Evolutionary conservation across 2,329 filamentous ascomycete species (phyloP).

Genomic region (Exophiala alcalophila): DNA sequence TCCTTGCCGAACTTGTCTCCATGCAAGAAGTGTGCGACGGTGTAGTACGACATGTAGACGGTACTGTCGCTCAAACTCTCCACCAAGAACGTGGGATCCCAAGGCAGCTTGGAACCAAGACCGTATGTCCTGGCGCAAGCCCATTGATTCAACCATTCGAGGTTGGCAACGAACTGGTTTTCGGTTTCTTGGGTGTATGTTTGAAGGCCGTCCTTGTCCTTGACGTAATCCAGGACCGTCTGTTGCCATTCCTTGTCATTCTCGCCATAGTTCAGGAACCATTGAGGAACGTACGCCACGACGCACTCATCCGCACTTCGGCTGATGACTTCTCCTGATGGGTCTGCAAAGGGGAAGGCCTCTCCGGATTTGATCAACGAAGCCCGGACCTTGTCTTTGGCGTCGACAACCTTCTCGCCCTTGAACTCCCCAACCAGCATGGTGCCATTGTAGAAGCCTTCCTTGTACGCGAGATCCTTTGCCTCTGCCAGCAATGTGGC

Average conservation of each 20-base stretch:
- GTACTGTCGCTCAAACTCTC: slow-evolving; percentile 91
- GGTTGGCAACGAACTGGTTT: slow-evolving; percentile 76
- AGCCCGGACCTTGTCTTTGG: slow-evolving; percentile 79
- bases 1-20: slow-evolving; percentile 79
- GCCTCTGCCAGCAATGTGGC: slow-evolving; percentile 85
- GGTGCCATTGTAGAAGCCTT: slow-evolving; percentile 92
- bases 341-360: slow-evolving; percentile 91
- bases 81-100: slow-evolving; percentile 86
- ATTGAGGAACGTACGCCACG: slow-evolving; percentile 89
- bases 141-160: slow-evolving; percentile 95
- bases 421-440: slow-evolving; percentile 86
- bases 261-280: slow-evolving; percentile 96
- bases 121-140: slow-evolving; percentile 89
- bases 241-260: slow-evolving; percentile 76
- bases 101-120: slow-evolving; percentile 88
- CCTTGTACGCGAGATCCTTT: slow-evolving; percentile 95
- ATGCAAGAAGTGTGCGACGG: slow-evolving; percentile 64
- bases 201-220: slow-evolving; percentile 67
- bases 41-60: slow-evolving; percentile 71
- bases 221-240: slow-evolving; percentile 68
- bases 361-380: slow-evolving; percentile 71
- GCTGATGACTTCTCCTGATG: slow-evolving; percentile 83
- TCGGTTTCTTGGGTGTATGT: slow-evolving; percentile 75
- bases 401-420: slow-evolving; percentile 79
- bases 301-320: slow-evolving; percentile 91